Percentiles rank a stretch among this genome's conserved stretches.
phyloP scores from a whole-genome alignment of 1,284 basidiomycete species.

The Paramarasmius palmivorus region DNA sequence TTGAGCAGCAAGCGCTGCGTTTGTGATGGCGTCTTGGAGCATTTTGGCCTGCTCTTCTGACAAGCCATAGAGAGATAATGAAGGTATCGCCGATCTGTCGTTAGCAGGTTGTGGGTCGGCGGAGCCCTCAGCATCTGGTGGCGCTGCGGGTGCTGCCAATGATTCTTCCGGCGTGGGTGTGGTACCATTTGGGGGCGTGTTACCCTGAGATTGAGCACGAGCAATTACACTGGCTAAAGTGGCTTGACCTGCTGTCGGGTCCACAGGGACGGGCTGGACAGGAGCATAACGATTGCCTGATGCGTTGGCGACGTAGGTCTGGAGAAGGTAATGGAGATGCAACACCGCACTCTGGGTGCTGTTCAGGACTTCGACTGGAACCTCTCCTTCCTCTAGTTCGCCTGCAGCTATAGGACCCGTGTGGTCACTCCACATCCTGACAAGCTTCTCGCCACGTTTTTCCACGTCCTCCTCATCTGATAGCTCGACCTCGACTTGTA shows the following conservation, averaged over 20 bases:
- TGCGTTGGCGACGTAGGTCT: constrained; percentile 55
- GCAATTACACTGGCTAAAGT: constrained; percentile 70
- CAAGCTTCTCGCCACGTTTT: constrained; percentile 53
- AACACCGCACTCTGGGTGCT: constrained; percentile 55
- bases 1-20: constrained; percentile 68
- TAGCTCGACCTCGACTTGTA: constrained; percentile 59
- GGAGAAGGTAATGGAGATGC: constrained; percentile 57
- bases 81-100: constrained; percentile 26
- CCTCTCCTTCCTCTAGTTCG: constrained; percentile 62
- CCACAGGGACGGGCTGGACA: constrained; percentile 32
- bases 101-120: constrained; percentile 16
- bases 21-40: constrained; percentile 69
- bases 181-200: constrained; percentile 12
- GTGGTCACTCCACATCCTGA: constrained; percentile 20
- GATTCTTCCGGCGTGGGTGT: not conserved
- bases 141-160: constrained; percentile 6
- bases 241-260: constrained; percentile 52
- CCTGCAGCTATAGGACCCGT: constrained; percentile 22
- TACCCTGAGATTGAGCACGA: constrained; percentile 45
- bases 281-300: constrained; percentile 45
- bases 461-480: constrained; percentile 50
- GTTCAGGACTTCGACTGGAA: constrained; percentile 48
- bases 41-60: constrained; percentile 68
- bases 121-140: constrained; percentile 16
- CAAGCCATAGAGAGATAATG: constrained; percentile 61